Evolutionary conservation across 768 basidiomycete genomes (phyloP), one percentile per base, ranked within the genome.

Genomic region (Flagelloscypha sp.): DNA sequence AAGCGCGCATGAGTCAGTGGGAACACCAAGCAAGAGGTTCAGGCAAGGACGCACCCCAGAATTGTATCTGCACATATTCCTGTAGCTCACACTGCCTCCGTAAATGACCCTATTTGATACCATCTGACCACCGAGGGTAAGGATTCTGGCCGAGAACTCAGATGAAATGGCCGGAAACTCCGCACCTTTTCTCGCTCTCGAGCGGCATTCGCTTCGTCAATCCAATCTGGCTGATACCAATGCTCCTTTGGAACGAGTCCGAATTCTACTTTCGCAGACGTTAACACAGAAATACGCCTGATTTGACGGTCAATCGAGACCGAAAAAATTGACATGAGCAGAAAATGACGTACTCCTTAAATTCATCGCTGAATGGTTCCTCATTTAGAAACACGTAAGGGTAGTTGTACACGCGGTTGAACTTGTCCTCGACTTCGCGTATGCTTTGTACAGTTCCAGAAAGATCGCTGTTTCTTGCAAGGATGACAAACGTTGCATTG

Each of bases 151-250:
- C n/a, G n/a, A n/a, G n/a, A n/a, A n/a, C n/a, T n/a, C n/a, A n/a
- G 68, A 48, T 47, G 68, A 70, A 67, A 70, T 70, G 39, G 65
- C 61, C 10, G 66, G 55, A 40, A 69, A 68, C n/a, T n/a, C n/a
- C n/a, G n/a, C 84, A 90, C 82, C 30, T 74, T 64, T 19, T 76
- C 59, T 32, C 85, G 59, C 5, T 66, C 63, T 7, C 57, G 60
- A 1, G 52, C 62, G 0, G 85, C 87, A 48, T 70, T 72, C 47
- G 45, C 60, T 55, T 88, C 84, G 52, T 90, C 81, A 41, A 90
- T 79, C 74, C 67, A 84, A 27, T 68, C 65, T 0, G 87, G 87
- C 44, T 88, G 86, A 41, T 60, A 57, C 87, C 87, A 90, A 38
- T 86, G 72, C 2, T 78, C 68, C 13, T 55, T 56, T 11, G 80